phyloP scores from a whole-genome alignment of 1,284 basidiomycete species.

The Puccinia horiana region DNA sequence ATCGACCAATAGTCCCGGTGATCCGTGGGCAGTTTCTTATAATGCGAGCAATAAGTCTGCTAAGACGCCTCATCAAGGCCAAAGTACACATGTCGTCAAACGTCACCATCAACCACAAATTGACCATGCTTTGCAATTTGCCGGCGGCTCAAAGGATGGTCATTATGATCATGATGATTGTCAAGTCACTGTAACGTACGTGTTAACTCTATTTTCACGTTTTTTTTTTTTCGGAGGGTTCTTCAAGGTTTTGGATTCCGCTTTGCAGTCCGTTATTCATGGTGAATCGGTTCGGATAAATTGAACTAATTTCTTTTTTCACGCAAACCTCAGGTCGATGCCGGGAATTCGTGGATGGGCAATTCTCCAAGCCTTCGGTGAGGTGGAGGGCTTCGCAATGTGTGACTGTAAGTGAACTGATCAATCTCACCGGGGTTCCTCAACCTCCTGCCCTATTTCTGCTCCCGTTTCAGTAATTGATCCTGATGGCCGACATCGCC shows the following conservation, averaged over 20 bases:
- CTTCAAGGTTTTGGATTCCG: not conserved
- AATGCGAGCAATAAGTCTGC: not conserved
- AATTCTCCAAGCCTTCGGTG: not conserved
- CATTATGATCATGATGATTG: not conserved
- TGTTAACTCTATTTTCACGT: not conserved
- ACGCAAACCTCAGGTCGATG: slow-evolving; percentile 1
- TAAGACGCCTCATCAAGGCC: not conserved
- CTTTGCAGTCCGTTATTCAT: not conserved
- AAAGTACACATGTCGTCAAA: not conserved
- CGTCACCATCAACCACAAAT: not conserved
- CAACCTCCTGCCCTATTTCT: not conserved
- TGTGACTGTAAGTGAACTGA: slow-evolving; percentile 9
- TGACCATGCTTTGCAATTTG: not conserved
- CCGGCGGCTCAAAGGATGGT: not conserved
- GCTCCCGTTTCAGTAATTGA: not conserved
- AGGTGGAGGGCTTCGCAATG: not conserved
- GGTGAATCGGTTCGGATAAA: not conserved
- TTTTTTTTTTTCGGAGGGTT: not conserved
- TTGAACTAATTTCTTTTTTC: not conserved
- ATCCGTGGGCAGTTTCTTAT: not conserved
- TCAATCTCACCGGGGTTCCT: not conserved
- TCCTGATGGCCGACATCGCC: not conserved
- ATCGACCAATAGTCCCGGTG: not conserved
- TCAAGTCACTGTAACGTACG: not conserved
- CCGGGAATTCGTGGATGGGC: not conserved